A percentile compares a stretch with the other conserved stretches of the same genome.
Conservation (phyloP, 257 asterid species). For the Cordia subcordata region DNA sequence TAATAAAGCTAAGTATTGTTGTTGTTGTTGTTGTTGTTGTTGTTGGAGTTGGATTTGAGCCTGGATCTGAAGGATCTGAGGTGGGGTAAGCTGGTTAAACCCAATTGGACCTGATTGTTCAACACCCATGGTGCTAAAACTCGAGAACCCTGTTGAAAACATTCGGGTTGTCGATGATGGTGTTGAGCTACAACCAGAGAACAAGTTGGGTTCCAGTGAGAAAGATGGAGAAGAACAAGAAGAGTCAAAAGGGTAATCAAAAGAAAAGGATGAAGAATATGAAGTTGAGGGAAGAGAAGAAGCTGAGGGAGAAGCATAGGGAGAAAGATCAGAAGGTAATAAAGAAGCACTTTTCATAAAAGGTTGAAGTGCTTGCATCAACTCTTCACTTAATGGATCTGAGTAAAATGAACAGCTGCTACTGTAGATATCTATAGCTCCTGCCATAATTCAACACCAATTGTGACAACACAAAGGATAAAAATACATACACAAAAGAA, state of each 20-base stretch:
- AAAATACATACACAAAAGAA: not conserved
- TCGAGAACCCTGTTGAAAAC: slow-evolving; percentile 47
- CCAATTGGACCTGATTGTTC: slow-evolving; percentile 48
- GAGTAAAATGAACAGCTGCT: slow-evolving; percentile 34
- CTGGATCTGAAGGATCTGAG: slow-evolving; percentile 69
- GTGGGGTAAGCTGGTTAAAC: slow-evolving; percentile 52
- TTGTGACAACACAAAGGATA: slow-evolving; percentile 5
- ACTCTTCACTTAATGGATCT: slow-evolving; percentile 77
- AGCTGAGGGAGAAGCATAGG: slow-evolving; percentile 11
- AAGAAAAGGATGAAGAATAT: slow-evolving; percentile 12
- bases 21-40: slow-evolving; percentile 16
- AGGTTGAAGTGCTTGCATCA: slow-evolving; percentile 88
- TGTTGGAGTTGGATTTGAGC: slow-evolving; percentile 54
- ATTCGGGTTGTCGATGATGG: slow-evolving; percentile 50
- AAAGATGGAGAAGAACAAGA: slow-evolving; percentile 14
- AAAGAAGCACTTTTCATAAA: slow-evolving; percentile 60
- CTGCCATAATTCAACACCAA: slow-evolving; percentile 39
- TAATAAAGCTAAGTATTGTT: slow-evolving; percentile 11
- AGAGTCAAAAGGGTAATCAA: slow-evolving; percentile 10
- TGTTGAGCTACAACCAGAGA: slow-evolving; percentile 32
- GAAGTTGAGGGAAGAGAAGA: slow-evolving; percentile 10
- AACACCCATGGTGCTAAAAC: slow-evolving; percentile 33
- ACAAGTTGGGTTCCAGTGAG: slow-evolving; percentile 32
- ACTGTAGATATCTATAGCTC: slow-evolving; percentile 51
- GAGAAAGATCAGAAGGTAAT: slow-evolving; percentile 8